Base-by-base conservation (phyloP, 306 rosid species). In the Vicia sativa region DNA sequence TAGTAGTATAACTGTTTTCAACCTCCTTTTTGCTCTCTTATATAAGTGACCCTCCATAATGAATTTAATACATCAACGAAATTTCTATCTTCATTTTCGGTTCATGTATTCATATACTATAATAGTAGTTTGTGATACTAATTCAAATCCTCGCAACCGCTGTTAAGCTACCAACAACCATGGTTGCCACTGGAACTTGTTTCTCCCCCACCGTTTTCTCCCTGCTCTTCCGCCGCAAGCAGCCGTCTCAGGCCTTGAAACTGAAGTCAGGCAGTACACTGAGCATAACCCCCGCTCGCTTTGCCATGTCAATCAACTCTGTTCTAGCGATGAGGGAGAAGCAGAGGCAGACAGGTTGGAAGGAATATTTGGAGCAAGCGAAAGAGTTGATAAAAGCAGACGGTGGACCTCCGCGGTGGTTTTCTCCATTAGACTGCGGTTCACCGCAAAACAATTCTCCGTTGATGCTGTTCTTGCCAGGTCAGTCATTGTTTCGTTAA, bases 401-500 rank as follows among this genome's bases (percentile, higher is more conserved):
- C 63, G 79, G 79, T 29, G 96, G 98, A 25, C 89, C 91, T 15
- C 96, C 93, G 13, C 89, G 96, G 59, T 87, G 98, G 98, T 88
- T 90, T 87, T 86, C 93, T 37, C 98, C 98, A 2, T 19, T 86
- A 72, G 83, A 85, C 35, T 70, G 86, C 63, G 83, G 79, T 35
- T 72, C 79, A 26, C 91, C 77, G 19, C 10, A 54, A 62, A 28
- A 65, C 7, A 71, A 82, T 42, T 75, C 95, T 23, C 98, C 98
- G 11, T 74, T 88, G 23, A 84, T 88, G 42, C 87, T 93, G 68
- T 90, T 68, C 70, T 80, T 90, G 78, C 97, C 97, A 6, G 96
- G 98, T 89, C 5, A 43, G 81, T 71, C 10, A 34, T 34, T 7
- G 38, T 31, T 29, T 31, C 7, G 3, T 45, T 5, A 14, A n/a